phyloP scores from a whole-genome alignment of 129 eudicot species.

The Glebionis coronaria region DNA sequence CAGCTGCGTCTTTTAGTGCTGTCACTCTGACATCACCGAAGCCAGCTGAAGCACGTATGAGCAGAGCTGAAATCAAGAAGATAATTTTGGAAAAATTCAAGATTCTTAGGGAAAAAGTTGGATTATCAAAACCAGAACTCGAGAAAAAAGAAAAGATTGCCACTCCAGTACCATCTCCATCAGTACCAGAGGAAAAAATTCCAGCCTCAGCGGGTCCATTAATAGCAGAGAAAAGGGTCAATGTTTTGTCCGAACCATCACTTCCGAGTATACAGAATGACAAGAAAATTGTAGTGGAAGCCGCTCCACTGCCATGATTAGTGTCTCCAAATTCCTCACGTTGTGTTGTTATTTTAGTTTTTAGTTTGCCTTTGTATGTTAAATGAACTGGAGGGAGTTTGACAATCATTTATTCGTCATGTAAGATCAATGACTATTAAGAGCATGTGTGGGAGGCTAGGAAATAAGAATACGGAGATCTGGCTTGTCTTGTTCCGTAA shows the following conservation, averaged over 20 bases:
- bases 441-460: neutral
- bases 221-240: conserved; percentile 9
- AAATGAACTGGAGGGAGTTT: conserved; percentile 6
- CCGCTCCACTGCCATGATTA: conserved; percentile 25
- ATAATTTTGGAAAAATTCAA: conserved; percentile 55
- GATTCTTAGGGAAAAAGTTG: conserved; percentile 50
- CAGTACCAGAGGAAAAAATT: conserved; percentile 16
- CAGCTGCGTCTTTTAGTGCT: conserved; percentile 41
- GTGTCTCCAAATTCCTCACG: conserved; percentile 6
- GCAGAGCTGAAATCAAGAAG: conserved; percentile 42
- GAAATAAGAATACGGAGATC: too few species aligned
- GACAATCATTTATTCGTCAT: conserved; percentile 6
- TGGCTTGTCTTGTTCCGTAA: too few species aligned
- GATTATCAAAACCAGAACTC: conserved; percentile 44
- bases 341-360: conserved; percentile 11
- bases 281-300: conserved; percentile 32
- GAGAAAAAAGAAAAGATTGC: conserved; percentile 28
- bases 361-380: conserved; percentile 4
- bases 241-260: neutral
- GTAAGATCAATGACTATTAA: conserved; percentile 4
- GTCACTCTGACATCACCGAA: conserved; percentile 36
- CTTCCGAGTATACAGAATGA: conserved; percentile 25
- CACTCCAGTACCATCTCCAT: conserved; percentile 9
- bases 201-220: conserved; percentile 23
- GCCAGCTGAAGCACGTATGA: conserved; percentile 53